phyloP scores from a whole-genome alignment of 1,284 basidiomycete species.

The Amylostereum areolatum region DNA sequence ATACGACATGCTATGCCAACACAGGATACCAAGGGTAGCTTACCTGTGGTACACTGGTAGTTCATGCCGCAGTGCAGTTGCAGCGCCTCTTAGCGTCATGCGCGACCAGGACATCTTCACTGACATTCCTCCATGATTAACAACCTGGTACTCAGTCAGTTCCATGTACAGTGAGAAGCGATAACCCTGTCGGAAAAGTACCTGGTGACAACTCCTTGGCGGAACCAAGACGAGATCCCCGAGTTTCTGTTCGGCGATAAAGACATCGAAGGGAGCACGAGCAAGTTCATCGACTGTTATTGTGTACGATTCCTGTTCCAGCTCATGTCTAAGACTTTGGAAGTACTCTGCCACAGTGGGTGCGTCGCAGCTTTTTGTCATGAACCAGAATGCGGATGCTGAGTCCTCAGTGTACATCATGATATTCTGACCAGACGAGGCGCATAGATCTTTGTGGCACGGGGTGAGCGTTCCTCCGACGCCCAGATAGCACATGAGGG shows the following conservation, averaged over 20 bases:
- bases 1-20: constrained; percentile 3
- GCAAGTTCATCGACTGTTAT: constrained; percentile 58
- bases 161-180: too few species aligned
- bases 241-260: constrained; percentile 59
- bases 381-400: constrained; percentile 76
- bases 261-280: constrained; percentile 59
- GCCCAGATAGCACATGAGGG: constrained; percentile 75
- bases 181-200: background rate
- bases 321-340: constrained; percentile 47
- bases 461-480: constrained; percentile 71
- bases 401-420: constrained; percentile 70
- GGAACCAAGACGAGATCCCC: constrained; percentile 78
- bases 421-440: constrained; percentile 73
- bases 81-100: constrained; percentile 60
- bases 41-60: constrained; percentile 72
- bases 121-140: constrained; percentile 70
- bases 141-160: constrained; percentile 51
- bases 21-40: constrained; percentile 8
- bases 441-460: constrained; percentile 75
- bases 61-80: constrained; percentile 57
- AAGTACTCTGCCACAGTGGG: constrained; percentile 52
- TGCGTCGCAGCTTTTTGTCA: constrained; percentile 58
- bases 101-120: constrained; percentile 78
- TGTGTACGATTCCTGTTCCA: constrained; percentile 67
- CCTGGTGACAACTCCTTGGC: constrained; percentile 55